A percentile compares a stretch with the other conserved stretches of the same genome.
Evolutionary conservation across 176 grass and related monocot species (phyloP).

Genomic region (Secale cereale): DNA sequence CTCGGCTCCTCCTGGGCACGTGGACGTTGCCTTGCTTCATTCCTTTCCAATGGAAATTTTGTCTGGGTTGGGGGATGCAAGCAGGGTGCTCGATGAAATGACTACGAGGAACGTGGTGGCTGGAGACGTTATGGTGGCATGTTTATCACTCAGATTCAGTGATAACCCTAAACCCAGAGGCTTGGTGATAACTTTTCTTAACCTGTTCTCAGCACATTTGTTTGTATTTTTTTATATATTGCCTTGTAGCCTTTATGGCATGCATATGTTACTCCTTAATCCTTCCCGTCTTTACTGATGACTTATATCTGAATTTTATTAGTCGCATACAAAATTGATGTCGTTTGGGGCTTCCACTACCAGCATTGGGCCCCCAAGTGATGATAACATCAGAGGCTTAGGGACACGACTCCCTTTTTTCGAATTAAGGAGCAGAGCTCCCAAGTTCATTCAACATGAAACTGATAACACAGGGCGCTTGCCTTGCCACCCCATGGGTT

Average conservation of each 20-base stretch:
- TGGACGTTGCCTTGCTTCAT: conserved; percentile 29
- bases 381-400: background rate
- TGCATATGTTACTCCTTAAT: background rate
- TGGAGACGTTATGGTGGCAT: conserved; percentile 37
- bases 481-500: too few relatives aligned
- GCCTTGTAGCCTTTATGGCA: background rate
- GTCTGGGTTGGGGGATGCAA: conserved; percentile 14
- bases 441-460: too few relatives aligned
- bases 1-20: conserved; percentile 30
- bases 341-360: background rate
- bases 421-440: background rate
- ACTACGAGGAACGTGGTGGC: conserved; percentile 10
- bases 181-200: background rate
- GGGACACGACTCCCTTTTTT: background rate
- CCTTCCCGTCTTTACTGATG: background rate
- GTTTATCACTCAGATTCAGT: background rate
- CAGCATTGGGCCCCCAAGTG: background rate
- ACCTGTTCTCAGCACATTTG: too few relatives aligned
- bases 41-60: conserved; percentile 32
- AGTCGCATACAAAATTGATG: background rate
- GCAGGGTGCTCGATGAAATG: conserved; percentile 28
- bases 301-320: background rate
- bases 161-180: background rate
- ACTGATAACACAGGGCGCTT: too few relatives aligned
- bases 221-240: background rate